These are phyloP conservation scores for Perkinsela sp. DNA, from an alignment of 208 protist genomes.

Conservation along the genomic window DNA sequence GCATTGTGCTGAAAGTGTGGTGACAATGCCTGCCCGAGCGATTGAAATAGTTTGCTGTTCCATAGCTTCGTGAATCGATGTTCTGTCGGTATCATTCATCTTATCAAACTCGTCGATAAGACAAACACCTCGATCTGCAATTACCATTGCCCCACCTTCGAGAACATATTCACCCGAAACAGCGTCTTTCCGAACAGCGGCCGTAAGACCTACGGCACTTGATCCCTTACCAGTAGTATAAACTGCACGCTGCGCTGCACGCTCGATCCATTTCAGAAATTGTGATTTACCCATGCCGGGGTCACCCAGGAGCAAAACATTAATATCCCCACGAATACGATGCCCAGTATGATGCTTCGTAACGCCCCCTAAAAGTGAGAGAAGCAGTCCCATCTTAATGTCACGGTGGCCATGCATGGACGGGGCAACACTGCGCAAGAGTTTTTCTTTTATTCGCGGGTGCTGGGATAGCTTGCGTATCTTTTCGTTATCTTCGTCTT, in stretches of 20 bases:
- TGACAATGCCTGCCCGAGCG: slow-evolving; percentile 96
- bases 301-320: slow-evolving; percentile 96
- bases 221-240: slow-evolving; percentile 96
- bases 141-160: slow-evolving; percentile 95
- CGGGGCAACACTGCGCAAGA: slow-evolving; percentile 88
- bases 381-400: slow-evolving; percentile 89
- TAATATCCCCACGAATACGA: slow-evolving; percentile 96
- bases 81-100: slow-evolving; percentile 92
- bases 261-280: slow-evolving; percentile 96
- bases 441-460: slow-evolving; percentile 48
- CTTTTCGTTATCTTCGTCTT: slow-evolving; percentile 41
- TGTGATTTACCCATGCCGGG: slow-evolving; percentile 87
- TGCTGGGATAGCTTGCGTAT: slow-evolving; percentile 65
- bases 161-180: slow-evolving; percentile 95
- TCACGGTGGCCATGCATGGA: slow-evolving; percentile 97
- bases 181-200: slow-evolving; percentile 84
- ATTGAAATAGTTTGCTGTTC: slow-evolving; percentile 99
- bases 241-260: slow-evolving; percentile 85
- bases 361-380: slow-evolving; percentile 87
- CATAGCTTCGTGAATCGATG: slow-evolving; percentile 97
- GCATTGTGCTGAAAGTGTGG: slow-evolving; percentile 80
- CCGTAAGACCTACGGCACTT: slow-evolving; percentile 91
- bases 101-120: slow-evolving; percentile 99
- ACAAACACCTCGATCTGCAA: slow-evolving; percentile 93
- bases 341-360: slow-evolving; percentile 70